Base-by-base conservation (phyloP, 148 eudicot species). In the Persicaria tinctoria region DNA sequence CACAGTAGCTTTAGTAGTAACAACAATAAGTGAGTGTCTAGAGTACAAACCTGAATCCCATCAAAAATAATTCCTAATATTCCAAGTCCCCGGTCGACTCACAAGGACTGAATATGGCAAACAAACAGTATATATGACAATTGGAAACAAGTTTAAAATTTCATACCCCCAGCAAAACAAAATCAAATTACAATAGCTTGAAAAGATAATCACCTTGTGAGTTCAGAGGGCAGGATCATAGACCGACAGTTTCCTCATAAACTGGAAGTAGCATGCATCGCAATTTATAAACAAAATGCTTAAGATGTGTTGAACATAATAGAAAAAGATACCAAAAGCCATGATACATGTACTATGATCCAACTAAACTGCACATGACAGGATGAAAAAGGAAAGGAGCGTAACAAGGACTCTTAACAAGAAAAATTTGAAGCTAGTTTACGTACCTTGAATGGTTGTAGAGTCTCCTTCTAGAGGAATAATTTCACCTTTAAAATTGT, bases 141-240 rank as follows among this genome's bases (percentile, higher is more conserved):
- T 38, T 38, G 41, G 17, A 16, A 64, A 38, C 70, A 32, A 17
- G 17, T 64, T 11, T 20, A 14, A 46, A 64, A 64, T 2, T 64
- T 64, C 46, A 64, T 10, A 64, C 47, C 47, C 38, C 2, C 47
- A n/a, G 12, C 4, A 59, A 11, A 64, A 64, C 47, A 10, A 64
- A 38, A 64, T 64, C 27, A 38, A 64, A 64, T 13, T 5, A 64
- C 41, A 41, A 13, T 63, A 41, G 47, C 17, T 41, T 64, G 46
- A 41, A 64, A 64, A 64, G 5, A 68, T 13, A 17, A 60, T 70
- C 79, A 95, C 98, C 97, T 95, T 95, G 86, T 84, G 98, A 14
- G 98, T 95, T 45, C 98, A 89, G 41, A 95, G 91, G 78, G 92
- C 98, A n/a, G 98, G 98, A 77, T 95, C 98, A 82, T 95, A 95